Conservation (phyloP, 2,329 filamentous ascomycete genomes). For the Penicillium carneum region DNA sequence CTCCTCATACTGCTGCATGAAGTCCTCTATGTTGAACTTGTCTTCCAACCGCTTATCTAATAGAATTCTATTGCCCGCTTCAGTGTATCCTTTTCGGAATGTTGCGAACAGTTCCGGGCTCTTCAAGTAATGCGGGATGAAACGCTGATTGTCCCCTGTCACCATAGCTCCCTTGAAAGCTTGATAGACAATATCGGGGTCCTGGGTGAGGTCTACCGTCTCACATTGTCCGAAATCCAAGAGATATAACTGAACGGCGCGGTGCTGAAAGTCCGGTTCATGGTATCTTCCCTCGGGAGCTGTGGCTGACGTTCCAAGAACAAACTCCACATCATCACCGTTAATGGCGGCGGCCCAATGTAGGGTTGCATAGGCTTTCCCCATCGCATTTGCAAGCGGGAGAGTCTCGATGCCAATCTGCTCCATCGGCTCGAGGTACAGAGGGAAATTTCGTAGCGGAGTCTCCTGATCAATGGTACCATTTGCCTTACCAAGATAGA, state of each 20-base stretch:
- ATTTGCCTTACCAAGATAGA: constrained; percentile 13
- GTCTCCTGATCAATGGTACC: neutral
- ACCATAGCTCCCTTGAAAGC: constrained; percentile 30
- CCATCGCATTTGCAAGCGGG: constrained; percentile 16
- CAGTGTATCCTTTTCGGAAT: constrained; percentile 21
- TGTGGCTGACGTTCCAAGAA: constrained; percentile 17
- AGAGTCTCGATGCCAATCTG: constrained; percentile 11
- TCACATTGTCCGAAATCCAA: neutral
- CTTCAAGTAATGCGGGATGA: constrained; percentile 27
- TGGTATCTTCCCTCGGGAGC: neutral
- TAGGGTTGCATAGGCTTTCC: constrained; percentile 22
- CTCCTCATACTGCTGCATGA: constrained; percentile 25
- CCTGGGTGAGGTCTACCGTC: neutral
- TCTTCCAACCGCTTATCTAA: neutral
- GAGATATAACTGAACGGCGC: neutral
- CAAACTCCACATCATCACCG: constrained; percentile 28
- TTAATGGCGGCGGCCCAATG: constrained; percentile 22
- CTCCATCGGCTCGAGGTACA: constrained; percentile 17
- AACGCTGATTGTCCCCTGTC: constrained; percentile 22
- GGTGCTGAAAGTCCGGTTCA: constrained; percentile 4
- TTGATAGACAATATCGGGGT: constrained; percentile 15
- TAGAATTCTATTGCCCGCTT: constrained; percentile 18
- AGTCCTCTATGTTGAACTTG: constrained; percentile 19
- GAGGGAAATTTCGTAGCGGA: constrained; percentile 19
- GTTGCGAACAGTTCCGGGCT: constrained; percentile 23